These are phyloP conservation scores for Theobroma cacao DNA, from an alignment of 345 rosid genomes.

Conservation along the genomic window DNA sequence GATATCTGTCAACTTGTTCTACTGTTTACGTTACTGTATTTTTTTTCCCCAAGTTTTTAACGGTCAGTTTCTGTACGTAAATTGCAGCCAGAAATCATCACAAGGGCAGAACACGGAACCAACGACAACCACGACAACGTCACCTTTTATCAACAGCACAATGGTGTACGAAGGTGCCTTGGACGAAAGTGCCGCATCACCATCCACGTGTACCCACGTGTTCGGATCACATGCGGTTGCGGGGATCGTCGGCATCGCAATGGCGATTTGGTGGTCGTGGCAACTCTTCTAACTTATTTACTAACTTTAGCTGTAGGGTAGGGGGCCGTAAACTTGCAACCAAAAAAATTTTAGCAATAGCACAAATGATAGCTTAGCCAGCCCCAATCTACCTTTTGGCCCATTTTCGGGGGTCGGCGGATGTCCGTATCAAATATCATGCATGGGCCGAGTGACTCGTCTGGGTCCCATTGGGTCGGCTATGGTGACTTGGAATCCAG, in stretches of 20 bases:
- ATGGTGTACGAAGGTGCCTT: constrained; percentile 77
- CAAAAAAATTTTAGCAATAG: background rate
- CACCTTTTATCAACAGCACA: constrained; percentile 25
- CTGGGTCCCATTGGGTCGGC: background rate
- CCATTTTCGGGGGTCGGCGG: background rate
- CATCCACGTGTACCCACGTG: constrained; percentile 23
- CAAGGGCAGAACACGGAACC: constrained; percentile 32
- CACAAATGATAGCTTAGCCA: background rate
- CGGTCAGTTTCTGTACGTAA: constrained; percentile 15
- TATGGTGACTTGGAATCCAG: constrained; percentile 30
- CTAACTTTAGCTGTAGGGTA: constrained; percentile 3
- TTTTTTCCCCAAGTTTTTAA: constrained; percentile 8
- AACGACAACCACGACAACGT: constrained; percentile 9
- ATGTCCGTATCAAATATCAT: background rate
- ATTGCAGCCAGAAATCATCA: constrained; percentile 70
- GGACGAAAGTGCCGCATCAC: constrained; percentile 45
- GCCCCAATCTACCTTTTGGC: background rate
- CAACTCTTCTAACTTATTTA: constrained; percentile 30
- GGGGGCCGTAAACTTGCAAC: background rate
- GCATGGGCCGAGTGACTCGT: constrained; percentile 23
- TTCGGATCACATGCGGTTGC: constrained; percentile 23
- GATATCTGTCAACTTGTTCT: background rate
- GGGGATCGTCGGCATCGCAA: constrained; percentile 20
- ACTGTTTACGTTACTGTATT: background rate
- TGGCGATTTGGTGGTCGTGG: constrained; percentile 43